Percentiles rank a stretch among this genome's conserved stretches.
Conservation (phyloP, 495 filamentous ascomycete species). For the Penicillium fimorum region DNA sequence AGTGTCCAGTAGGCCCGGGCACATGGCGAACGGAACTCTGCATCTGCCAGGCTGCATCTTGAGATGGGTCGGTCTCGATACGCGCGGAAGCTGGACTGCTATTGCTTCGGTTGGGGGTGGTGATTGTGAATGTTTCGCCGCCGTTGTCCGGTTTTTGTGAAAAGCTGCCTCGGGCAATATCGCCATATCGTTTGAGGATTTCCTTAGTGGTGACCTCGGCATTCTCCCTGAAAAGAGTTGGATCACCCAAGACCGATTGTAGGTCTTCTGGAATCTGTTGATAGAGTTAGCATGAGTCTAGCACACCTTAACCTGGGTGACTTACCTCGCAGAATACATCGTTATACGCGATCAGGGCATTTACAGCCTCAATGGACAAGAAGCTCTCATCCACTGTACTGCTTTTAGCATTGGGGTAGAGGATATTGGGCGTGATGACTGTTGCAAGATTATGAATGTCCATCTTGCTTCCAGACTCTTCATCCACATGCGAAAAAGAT, state of each 20-base stretch:
- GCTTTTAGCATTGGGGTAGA: constrained; percentile 70
- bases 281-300: constrained; percentile 16
- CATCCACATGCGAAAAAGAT: constrained; percentile 95
- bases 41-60: constrained; percentile 70
- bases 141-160: constrained; percentile 57
- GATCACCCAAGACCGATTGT: constrained; percentile 79
- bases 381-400: constrained; percentile 78
- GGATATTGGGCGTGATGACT: constrained; percentile 96
- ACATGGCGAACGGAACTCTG: constrained; percentile 80
- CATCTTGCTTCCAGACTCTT: constrained; percentile 93
- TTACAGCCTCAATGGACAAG: constrained; percentile 87
- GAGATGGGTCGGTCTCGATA: constrained; percentile 76
- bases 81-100: constrained; percentile 50
- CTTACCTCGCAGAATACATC: constrained; percentile 95
- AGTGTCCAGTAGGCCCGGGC: constrained; percentile 54
- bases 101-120: constrained; percentile 39
- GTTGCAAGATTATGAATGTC: constrained; percentile 97
- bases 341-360: constrained; percentile 84
- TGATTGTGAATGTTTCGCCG: constrained; percentile 52
- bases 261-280: constrained; percentile 87
- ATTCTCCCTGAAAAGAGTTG: constrained; percentile 71
- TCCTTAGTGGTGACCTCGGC: constrained; percentile 94
- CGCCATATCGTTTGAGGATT: constrained; percentile 85
- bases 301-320: constrained; percentile 16
- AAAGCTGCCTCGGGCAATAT: constrained; percentile 61